Evolutionary conservation across 257 asterid species (phyloP).

Genomic region (Asclepias syriaca): DNA sequence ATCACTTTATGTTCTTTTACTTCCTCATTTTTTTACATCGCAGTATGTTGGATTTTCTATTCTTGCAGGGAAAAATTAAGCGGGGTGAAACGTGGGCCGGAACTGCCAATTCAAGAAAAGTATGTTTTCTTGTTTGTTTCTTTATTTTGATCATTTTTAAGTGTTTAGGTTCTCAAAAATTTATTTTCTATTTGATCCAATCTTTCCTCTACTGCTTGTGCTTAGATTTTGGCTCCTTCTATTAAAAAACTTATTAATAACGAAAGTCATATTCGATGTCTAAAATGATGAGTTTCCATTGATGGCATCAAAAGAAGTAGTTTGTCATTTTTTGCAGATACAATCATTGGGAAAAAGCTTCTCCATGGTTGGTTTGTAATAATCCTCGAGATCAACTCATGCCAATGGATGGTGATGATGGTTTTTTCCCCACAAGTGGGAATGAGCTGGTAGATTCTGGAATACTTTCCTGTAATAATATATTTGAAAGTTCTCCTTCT

Average conservation of each 20-base stretch:
- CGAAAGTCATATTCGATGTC: neutral
- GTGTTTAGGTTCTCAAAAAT: neutral
- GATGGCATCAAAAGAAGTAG: slow-evolving; percentile 6
- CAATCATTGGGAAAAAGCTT: slow-evolving; percentile 82
- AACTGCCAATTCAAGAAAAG: slow-evolving; percentile 63
- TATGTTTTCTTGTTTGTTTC: slow-evolving; percentile 30
- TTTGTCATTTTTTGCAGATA: slow-evolving; percentile 44
- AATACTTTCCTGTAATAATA: slow-evolving; percentile 7
- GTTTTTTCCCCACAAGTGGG: slow-evolving; percentile 90
- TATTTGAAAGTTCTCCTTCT: slow-evolving; percentile 17
- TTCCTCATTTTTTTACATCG: neutral
- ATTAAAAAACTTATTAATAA: neutral
- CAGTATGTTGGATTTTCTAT: neutral
- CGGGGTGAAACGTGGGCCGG: slow-evolving; percentile 54
- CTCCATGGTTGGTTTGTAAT: slow-evolving; percentile 76
- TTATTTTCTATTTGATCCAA: neutral
- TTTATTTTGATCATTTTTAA: neutral
- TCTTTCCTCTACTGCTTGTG: neutral
- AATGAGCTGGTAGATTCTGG: slow-evolving; percentile 62
- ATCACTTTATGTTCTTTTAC: neutral
- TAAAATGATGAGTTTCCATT: neutral
- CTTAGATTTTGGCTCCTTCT: neutral
- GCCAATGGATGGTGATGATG: slow-evolving; percentile 97
- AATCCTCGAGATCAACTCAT: slow-evolving; percentile 82
- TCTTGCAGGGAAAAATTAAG: slow-evolving; percentile 50